Evolutionary conservation across 441 rosid species (phyloP).

Genomic region (Hura crepitans): DNA sequence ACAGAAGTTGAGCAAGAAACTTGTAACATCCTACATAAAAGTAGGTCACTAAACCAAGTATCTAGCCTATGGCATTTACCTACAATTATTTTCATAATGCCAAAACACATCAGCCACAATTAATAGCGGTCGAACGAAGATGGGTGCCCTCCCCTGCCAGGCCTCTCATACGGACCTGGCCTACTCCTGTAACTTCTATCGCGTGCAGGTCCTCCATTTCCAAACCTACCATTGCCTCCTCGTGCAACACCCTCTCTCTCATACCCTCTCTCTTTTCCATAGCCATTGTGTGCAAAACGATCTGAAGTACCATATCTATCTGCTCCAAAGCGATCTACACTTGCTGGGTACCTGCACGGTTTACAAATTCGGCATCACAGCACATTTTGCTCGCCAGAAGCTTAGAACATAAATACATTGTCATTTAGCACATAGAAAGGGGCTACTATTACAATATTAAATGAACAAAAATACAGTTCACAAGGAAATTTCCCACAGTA

Average conservation of each 20-base stretch:
- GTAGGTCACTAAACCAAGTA: background rate
- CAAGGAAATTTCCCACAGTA: background rate
- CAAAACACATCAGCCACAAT: background rate
- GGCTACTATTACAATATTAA: background rate
- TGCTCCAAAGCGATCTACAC: constrained; percentile 64
- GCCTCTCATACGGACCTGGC: constrained; percentile 73
- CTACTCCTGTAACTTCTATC: constrained; percentile 73
- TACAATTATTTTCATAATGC: background rate
- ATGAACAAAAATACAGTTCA: background rate
- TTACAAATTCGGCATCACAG: background rate
- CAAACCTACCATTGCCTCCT: constrained; percentile 62
- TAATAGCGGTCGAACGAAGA: constrained; percentile 77
- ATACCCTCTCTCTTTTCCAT: constrained; percentile 67
- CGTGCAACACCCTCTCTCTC: constrained; percentile 62
- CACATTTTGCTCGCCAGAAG: background rate
- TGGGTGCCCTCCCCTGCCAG: constrained; percentile 64
- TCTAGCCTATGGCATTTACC: constrained; percentile 15
- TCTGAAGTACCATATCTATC: constrained; percentile 72
- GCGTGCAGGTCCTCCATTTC: constrained; percentile 64
- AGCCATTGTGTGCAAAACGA: constrained; percentile 65
- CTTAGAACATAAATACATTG: background rate
- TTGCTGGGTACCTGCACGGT: constrained; percentile 59
- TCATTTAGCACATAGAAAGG: no score
- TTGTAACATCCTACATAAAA: constrained; percentile 24
- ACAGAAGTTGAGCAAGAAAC: background rate